phyloP scores from a whole-genome alignment of 805 yeast genomes.

The Blastobotrys terrestris region DNA sequence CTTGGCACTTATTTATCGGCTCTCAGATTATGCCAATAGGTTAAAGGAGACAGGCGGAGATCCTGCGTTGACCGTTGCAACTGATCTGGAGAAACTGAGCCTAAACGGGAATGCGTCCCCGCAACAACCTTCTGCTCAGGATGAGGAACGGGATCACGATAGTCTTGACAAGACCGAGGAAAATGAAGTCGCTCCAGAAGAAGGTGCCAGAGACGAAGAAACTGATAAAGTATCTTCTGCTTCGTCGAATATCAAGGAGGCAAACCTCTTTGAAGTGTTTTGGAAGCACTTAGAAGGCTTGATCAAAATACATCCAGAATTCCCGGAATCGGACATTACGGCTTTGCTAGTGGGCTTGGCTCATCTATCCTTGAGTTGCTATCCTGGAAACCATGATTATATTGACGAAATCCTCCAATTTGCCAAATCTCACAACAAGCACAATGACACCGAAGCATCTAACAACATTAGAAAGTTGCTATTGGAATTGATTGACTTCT shows the following conservation, averaged over 20 bases:
- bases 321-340: constrained; percentile 62
- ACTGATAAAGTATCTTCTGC: constrained; percentile 5
- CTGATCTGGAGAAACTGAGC: background rate
- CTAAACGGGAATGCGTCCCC: background rate
- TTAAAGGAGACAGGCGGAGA: too few relatives aligned
- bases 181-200: constrained; percentile 1
- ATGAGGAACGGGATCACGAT: constrained; percentile 9
- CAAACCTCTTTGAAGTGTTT: constrained; percentile 52
- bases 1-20: constrained; percentile 62
- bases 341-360: constrained; percentile 60
- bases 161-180: constrained; percentile 5
- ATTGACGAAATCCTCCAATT: constrained; percentile 56
- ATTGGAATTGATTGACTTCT: constrained; percentile 28
- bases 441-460: constrained; percentile 22
- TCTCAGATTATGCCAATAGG: constrained; percentile 24
- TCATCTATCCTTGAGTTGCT: constrained; percentile 57
- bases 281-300: constrained; percentile 58
- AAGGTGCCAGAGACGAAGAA: constrained; percentile 4
- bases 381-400: constrained; percentile 54
- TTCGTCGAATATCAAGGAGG: too few relatives aligned
- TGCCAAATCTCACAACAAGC: constrained; percentile 32
- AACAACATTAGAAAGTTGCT: constrained; percentile 29
- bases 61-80: too few relatives aligned
- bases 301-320: constrained; percentile 51
- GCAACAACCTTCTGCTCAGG: too few relatives aligned